Conservation (phyloP, 2,329 filamentous ascomycete genomes). For the Drechslera avenae region DNA sequence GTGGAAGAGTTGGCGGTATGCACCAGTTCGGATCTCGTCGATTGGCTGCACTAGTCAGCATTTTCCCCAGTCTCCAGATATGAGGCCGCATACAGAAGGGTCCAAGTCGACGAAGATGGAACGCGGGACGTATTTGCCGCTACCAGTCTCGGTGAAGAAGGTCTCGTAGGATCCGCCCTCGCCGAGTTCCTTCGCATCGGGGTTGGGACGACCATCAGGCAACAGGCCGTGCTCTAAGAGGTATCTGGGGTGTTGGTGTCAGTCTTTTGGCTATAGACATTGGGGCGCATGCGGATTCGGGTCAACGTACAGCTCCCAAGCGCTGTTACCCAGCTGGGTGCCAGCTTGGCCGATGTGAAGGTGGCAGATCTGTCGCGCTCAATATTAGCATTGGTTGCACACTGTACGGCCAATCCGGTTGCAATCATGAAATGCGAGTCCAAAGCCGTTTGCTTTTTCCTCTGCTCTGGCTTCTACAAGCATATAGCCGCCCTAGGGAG, state of each 20-base stretch:
- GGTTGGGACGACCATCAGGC: constrained; percentile 67
- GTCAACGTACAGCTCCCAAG: constrained; percentile 72
- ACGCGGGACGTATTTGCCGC: constrained; percentile 73
- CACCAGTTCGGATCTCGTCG: constrained; percentile 73
- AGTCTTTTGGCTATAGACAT: constrained; percentile 18
- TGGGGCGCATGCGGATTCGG: constrained; percentile 13
- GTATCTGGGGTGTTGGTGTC: constrained; percentile 58
- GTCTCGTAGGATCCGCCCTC: constrained; percentile 72
- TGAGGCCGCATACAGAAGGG: constrained; percentile 61
- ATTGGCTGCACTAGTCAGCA: constrained; percentile 57
- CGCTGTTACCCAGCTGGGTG: constrained; percentile 75
- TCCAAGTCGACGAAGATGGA: constrained; percentile 75
- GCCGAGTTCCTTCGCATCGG: constrained; percentile 63
- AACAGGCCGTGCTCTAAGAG: constrained; percentile 74
- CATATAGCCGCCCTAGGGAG: constrained; percentile 4
- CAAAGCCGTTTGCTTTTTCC: background rate
- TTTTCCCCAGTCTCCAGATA: background rate
- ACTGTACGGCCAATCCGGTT: background rate
- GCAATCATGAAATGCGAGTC: background rate
- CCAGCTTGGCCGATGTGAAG: constrained; percentile 74
- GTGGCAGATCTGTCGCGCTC: constrained; percentile 62
- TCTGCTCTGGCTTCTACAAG: background rate
- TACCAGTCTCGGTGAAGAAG: constrained; percentile 75
- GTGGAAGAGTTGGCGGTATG: constrained; percentile 73
- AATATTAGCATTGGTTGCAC: constrained; percentile 18